These are phyloP conservation scores for Elaeagnus macrophylla DNA, from an alignment of 306 rosid species.

Conservation along the genomic window DNA sequence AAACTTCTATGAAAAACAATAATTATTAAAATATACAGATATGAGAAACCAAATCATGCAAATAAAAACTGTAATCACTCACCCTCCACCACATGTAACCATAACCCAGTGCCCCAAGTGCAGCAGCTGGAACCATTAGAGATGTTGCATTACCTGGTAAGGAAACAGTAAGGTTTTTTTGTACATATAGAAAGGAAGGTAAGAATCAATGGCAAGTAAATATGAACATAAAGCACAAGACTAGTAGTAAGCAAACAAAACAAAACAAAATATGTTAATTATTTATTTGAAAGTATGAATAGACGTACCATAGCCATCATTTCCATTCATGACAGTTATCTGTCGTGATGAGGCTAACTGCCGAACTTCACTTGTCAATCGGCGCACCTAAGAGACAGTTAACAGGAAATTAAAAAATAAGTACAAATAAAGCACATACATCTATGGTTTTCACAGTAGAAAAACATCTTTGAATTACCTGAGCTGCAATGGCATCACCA, in stretches of 20 bases:
- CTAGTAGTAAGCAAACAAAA: too few relatives aligned
- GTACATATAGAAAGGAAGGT: too few relatives aligned
- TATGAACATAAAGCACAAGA: too few relatives aligned
- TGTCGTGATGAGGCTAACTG: slow-evolving; percentile 36
- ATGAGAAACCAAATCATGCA: slow-evolving; percentile 3
- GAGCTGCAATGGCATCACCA: slow-evolving; percentile 62
- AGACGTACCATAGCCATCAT: slow-evolving; percentile 44
- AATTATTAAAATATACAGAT: slow-evolving; percentile 9
- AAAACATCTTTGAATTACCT: slow-evolving; percentile 34
- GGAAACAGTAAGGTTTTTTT: background rate
- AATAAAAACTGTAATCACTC: slow-evolving; percentile 1
- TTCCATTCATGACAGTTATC: slow-evolving; percentile 61
- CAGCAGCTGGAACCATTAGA: slow-evolving; percentile 68
- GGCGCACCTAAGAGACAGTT: slow-evolving; percentile 49
- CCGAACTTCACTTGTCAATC: slow-evolving; percentile 60
- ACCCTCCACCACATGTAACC: slow-evolving; percentile 99
- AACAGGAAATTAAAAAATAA: slow-evolving; percentile 8
- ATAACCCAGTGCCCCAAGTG: slow-evolving; percentile 75
- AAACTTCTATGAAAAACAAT: too few relatives aligned
- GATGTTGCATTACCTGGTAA: slow-evolving; percentile 62
- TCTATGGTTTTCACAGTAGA: background rate
- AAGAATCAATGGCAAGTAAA: too few relatives aligned
- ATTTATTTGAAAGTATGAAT: background rate
- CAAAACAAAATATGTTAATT: background rate
- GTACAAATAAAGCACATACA: background rate